These are phyloP conservation scores for Botrytis fabae DNA, from an alignment of 2,329 filamentous ascomycete species.

Conservation along the genomic window DNA sequence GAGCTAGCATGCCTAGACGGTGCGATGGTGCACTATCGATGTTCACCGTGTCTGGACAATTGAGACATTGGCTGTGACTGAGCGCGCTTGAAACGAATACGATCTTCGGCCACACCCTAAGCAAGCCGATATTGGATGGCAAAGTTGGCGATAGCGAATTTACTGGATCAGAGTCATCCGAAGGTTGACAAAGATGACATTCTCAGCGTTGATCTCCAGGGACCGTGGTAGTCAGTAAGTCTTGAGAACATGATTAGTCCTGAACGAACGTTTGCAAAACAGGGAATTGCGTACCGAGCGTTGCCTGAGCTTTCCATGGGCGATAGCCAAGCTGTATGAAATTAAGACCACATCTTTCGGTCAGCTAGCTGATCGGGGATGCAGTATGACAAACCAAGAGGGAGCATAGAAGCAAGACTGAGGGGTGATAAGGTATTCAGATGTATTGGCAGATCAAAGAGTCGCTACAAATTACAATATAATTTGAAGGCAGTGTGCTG, in stretches of 20 bases:
- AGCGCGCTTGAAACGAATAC: neutral
- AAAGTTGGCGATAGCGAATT: neutral
- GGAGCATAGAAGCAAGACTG: neutral
- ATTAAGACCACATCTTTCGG: neutral
- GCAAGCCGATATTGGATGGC: neutral
- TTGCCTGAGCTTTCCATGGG: neutral
- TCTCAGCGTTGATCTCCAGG: neutral
- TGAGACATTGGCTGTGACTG: neutral
- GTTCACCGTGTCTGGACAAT: neutral
- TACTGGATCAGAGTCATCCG: neutral
- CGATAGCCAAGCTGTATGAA: neutral
- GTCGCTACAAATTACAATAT: neutral
- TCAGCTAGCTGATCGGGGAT: neutral
- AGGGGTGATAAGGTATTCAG: neutral
- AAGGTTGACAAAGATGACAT: neutral
- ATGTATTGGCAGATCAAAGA: neutral
- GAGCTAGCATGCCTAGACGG: neutral
- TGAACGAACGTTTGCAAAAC: neutral
- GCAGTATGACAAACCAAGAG: neutral
- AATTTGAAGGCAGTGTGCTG: neutral
- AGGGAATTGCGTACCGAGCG: neutral
- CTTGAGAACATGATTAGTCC: slow-evolving; percentile 13
- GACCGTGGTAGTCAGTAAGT: neutral
- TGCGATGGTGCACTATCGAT: neutral
- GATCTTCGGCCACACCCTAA: neutral